Evolutionary conservation across 192 early-diverging fungal genomes (phyloP).

Genomic region (Coemansia sp.): DNA sequence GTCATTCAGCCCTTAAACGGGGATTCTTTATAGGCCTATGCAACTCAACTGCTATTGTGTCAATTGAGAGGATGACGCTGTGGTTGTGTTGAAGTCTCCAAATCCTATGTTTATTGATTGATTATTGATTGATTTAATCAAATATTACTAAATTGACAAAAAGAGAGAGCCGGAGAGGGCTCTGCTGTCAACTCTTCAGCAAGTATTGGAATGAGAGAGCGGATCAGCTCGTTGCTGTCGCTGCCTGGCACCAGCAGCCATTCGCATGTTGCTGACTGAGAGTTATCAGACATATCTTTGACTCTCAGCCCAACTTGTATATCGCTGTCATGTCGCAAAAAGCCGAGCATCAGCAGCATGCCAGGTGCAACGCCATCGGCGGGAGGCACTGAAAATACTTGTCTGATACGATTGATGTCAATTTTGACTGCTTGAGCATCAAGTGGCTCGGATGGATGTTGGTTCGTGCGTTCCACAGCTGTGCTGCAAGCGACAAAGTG

Average conservation of each 20-base stretch:
- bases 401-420: constrained; percentile 7
- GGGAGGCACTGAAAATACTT: constrained; percentile 20
- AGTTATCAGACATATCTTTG: background rate
- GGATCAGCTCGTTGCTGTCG: background rate
- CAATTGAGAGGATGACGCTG: no score
- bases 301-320: background rate
- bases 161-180: no score
- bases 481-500: constrained; percentile 7
- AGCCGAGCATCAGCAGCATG: constrained; percentile 3
- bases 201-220: background rate
- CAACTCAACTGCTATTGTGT: no score
- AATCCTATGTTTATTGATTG: no score
- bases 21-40: no score
- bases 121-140: no score
- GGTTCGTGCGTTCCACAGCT: background rate
- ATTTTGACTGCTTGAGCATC: background rate
- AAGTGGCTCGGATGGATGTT: background rate
- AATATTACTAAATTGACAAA: no score
- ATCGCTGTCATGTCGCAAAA: background rate
- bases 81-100: no score
- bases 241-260: background rate
- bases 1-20: no score
- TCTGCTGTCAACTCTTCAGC: background rate
- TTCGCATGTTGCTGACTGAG: background rate
- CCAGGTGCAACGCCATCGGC: constrained; percentile 16